A percentile compares a stretch with the other conserved stretches of the same genome.
phyloP scores from a whole-genome alignment of 371 early-diverging fungal species.

The Mucor irregularis region DNA sequence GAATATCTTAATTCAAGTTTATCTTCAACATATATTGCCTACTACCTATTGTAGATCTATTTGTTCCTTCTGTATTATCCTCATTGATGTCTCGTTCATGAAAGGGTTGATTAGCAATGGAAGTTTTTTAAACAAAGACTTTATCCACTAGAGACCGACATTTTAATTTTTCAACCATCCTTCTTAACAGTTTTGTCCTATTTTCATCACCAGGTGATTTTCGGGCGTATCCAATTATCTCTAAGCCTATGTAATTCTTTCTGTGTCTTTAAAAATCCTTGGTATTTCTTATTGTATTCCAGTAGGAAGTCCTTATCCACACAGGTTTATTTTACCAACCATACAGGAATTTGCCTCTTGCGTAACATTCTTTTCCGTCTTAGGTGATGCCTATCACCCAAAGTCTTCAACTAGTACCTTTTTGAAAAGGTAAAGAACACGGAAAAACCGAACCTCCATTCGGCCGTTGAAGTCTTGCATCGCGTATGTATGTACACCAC shows the following conservation, averaged over 20 bases:
- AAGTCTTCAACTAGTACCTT: too few relatives aligned
- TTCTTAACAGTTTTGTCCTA: conserved; percentile 6
- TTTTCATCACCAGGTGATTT: conserved; percentile 1
- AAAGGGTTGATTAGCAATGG: conserved; percentile 8
- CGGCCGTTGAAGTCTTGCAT: too few relatives aligned
- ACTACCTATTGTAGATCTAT: conserved; percentile 17
- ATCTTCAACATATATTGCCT: conserved; percentile 13
- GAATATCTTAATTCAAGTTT: conserved; percentile 20
- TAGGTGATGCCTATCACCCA: too few relatives aligned
- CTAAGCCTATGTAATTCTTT: conserved; percentile 3
- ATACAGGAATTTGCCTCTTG: too few relatives aligned
- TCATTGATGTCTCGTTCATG: conserved; percentile 10
- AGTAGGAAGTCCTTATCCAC: neutral
- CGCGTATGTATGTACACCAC: too few relatives aligned
- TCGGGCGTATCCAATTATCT: conserved; percentile 6
- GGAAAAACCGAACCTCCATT: too few relatives aligned
- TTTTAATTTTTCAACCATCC: conserved; percentile 9
- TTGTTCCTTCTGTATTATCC: conserved; percentile 1
- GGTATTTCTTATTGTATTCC: conserved; percentile 2
- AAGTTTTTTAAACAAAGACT: conserved; percentile 14
- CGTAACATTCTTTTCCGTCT: too few relatives aligned
- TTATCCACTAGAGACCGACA: conserved; percentile 10
- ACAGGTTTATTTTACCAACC: too few relatives aligned
- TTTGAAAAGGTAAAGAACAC: too few relatives aligned
- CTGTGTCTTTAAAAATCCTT: neutral